Evolutionary conservation across 2,329 filamentous ascomycete genomes (phyloP), one percentile per base, ranked within the genome.

Genomic region (Pestalotiopsis sp.): DNA sequence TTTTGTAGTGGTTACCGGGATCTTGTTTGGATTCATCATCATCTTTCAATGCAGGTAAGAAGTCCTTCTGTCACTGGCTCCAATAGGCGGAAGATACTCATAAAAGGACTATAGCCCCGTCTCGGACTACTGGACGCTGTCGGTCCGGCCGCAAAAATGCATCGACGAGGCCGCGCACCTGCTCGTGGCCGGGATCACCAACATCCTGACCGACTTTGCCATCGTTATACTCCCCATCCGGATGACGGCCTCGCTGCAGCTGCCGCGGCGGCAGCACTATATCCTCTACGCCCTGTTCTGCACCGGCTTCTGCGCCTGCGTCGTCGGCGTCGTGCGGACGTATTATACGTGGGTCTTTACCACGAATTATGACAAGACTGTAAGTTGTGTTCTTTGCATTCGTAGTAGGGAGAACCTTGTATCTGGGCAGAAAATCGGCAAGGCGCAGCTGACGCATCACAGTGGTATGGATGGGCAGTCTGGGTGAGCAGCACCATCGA

Each of bases 161-260:
- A 81, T 86, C 38, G 72, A 85, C 23, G 80, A 89, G 69, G 83
- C 85, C 4, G 78, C 79, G 0, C 85, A 86, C 59, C 82, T 88
- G 49, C 81, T 87, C 31, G 81, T 82, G 39, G 81, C 88, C 45
- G 86, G 88, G 1, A 83, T 85, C 25, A 81, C 88, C 69, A 89
- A 90, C 76, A 89, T 89, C 67, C 75, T 85, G 49, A 89, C 87
- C 17, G 87, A 90, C 75, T 80, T 90, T 27, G 74, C 84, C 17
- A 83, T 85, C 17, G 84, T 85, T 49, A 71, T 83, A 0, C 76
- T 88, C 2, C 86, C 86, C 2, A 81, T 87, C 60, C 78, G 79
- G 17, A 83, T 83, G 4, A 79, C 87, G 13, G 77, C 80, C 72
- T 76, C 76, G 17, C 75, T 85, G 1, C 80, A 84, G 65, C 78